These are phyloP conservation scores for Aspergillus vadensis DNA, from an alignment of 2,329 filamentous ascomycete genomes.

Conservation along the genomic window DNA sequence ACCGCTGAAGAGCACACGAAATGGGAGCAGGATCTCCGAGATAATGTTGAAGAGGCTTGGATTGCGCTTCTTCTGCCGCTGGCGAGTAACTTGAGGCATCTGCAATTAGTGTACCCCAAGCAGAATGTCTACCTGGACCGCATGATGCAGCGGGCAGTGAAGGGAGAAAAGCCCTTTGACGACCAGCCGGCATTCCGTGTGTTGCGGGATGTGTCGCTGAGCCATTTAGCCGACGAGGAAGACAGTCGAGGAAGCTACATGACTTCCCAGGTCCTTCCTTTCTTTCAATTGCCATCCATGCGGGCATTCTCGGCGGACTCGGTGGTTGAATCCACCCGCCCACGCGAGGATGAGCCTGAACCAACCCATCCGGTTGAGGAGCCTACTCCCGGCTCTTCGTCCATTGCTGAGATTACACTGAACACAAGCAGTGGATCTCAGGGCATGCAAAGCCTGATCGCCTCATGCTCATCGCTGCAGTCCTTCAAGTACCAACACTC, in stretches of 20 bases:
- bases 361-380: background rate
- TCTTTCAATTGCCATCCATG: constrained; percentile 30
- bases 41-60: constrained; percentile 30
- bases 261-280: constrained; percentile 25
- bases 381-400: constrained; percentile 13
- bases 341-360: background rate
- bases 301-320: constrained; percentile 27
- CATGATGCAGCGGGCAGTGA: constrained; percentile 24
- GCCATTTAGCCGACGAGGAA: constrained; percentile 13
- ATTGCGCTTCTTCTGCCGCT: constrained; percentile 30
- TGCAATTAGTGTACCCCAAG: constrained; percentile 25
- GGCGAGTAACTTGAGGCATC: constrained; percentile 25
- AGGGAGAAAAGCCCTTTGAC: constrained; percentile 22
- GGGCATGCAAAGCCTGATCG: constrained; percentile 28
- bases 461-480: constrained; percentile 25
- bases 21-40: constrained; percentile 27
- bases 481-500: constrained; percentile 38
- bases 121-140: constrained; percentile 25
- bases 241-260: constrained; percentile 14
- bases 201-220: constrained; percentile 24
- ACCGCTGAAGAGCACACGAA: constrained; percentile 23
- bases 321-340: constrained; percentile 25
- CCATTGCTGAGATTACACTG: constrained; percentile 29
- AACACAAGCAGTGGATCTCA: constrained; percentile 28
- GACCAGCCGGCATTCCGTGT: constrained; percentile 19